These are phyloP conservation scores for Rhytidhysteron rufulum DNA, from an alignment of 2,329 filamentous ascomycete genomes.

Conservation along the genomic window DNA sequence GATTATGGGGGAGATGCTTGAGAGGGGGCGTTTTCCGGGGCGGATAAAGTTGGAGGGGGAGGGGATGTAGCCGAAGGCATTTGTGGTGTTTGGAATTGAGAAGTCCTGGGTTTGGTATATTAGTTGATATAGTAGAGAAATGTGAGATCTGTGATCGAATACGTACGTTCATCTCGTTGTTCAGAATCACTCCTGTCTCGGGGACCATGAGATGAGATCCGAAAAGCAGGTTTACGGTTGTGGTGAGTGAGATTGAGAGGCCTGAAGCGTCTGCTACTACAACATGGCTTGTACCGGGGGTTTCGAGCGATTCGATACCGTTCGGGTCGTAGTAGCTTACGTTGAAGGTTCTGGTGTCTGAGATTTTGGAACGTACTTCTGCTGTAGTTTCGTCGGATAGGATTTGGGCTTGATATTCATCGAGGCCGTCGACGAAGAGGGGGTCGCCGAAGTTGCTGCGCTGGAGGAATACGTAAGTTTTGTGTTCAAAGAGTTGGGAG, in stretches of 20 bases:
- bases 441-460: slow-evolving; percentile 82
- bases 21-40: slow-evolving; percentile 76
- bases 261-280: slow-evolving; percentile 69
- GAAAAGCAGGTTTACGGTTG: slow-evolving; percentile 84
- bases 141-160: background rate
- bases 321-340: slow-evolving; percentile 70
- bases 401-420: slow-evolving; percentile 63
- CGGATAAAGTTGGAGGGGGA: slow-evolving; percentile 76
- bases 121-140: slow-evolving; percentile 28
- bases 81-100: slow-evolving; percentile 71
- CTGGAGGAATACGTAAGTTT: slow-evolving; percentile 10
- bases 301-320: slow-evolving; percentile 62
- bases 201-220: slow-evolving; percentile 76
- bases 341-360: slow-evolving; percentile 67
- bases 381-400: slow-evolving; percentile 58
- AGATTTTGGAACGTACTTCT: slow-evolving; percentile 63
- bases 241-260: slow-evolving; percentile 75
- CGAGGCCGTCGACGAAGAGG: slow-evolving; percentile 62
- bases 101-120: slow-evolving; percentile 59
- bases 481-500: background rate
- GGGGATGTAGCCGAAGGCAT: slow-evolving; percentile 82
- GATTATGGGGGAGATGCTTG: slow-evolving; percentile 77
- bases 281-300: slow-evolving; percentile 71
- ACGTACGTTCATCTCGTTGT: slow-evolving; percentile 42
- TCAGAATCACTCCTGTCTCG: slow-evolving; percentile 75